phyloP scores from a whole-genome alignment of 2,329 filamentous ascomycete species.

The Sarocladiaceae sp. region DNA sequence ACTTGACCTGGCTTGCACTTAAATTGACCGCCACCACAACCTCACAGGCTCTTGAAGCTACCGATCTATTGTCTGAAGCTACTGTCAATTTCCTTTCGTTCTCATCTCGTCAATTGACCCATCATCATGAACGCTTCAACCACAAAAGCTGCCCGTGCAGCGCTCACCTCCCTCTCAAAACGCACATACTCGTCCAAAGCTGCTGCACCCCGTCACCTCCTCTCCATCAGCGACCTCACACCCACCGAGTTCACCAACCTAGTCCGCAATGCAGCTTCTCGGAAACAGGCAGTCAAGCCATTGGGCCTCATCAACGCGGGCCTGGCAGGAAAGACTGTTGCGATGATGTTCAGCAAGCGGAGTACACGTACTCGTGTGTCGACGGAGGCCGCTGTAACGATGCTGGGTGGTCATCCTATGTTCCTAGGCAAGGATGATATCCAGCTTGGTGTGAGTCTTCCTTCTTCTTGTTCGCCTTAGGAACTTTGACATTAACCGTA shows the following conservation, averaged over 20 bases:
- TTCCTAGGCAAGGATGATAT: conserved; percentile 96
- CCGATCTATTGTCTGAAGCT: too few species aligned
- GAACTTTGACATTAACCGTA: background rate
- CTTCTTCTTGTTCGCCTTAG: background rate
- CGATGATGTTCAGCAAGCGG: conserved; percentile 96
- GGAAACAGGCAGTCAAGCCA: conserved; percentile 72
- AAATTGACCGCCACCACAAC: background rate
- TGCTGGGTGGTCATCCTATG: conserved; percentile 91
- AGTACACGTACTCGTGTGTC: conserved; percentile 91
- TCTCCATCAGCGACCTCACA: conserved; percentile 85
- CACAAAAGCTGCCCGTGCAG: conserved; percentile 28
- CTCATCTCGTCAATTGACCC: background rate
- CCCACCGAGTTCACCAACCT: conserved; percentile 75
- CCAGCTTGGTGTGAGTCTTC: conserved; percentile 70
- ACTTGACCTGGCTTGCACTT: background rate
- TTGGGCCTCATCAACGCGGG: conserved; percentile 56
- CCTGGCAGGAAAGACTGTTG: conserved; percentile 74
- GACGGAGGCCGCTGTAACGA: conserved; percentile 84
- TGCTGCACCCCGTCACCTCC: conserved; percentile 69
- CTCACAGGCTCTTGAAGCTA: background rate
- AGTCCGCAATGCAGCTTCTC: conserved; percentile 73
- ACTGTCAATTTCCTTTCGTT: background rate
- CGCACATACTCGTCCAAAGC: conserved; percentile 36
- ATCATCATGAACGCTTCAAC: conserved; percentile 29
- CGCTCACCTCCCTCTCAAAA: conserved; percentile 31